Conservation (phyloP, 2,329 filamentous ascomycete genomes). For the Exophiala aquamarina region DNA sequence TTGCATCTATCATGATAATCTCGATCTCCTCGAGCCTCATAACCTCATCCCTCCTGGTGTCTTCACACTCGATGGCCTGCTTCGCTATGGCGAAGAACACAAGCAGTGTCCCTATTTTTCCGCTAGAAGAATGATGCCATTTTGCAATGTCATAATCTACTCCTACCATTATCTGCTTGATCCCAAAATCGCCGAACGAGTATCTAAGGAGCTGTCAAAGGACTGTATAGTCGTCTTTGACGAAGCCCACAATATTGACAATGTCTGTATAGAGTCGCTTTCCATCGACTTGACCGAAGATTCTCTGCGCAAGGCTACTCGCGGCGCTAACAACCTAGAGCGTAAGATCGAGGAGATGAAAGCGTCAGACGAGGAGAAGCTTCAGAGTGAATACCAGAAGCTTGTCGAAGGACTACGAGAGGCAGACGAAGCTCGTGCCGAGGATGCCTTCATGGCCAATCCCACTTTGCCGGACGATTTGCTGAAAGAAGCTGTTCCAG, state of each 20-base stretch:
- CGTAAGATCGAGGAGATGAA: constrained; percentile 92
- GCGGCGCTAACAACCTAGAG: constrained; percentile 88
- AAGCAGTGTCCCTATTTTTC: constrained; percentile 99
- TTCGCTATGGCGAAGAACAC: constrained; percentile 87
- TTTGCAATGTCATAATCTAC: constrained; percentile 99
- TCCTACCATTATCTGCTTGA: constrained; percentile 98
- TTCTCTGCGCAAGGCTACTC: constrained; percentile 83
- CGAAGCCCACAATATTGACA: constrained; percentile 98
- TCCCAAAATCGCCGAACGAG: constrained; percentile 93
- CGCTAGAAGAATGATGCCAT: constrained; percentile 96
- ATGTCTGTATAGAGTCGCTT: constrained; percentile 95
- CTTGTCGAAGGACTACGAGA: constrained; percentile 87
- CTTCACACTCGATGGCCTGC: constrained; percentile 87
- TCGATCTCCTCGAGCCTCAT: constrained; percentile 90
- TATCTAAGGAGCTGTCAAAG: constrained; percentile 93
- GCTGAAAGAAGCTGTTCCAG: constrained; percentile 91
- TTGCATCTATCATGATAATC: constrained; percentile 95
- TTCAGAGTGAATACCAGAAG: constrained; percentile 94
- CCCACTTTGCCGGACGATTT: constrained; percentile 91
- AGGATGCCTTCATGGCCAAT: constrained; percentile 97
- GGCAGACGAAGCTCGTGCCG: constrained; percentile 83
- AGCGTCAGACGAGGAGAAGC: constrained; percentile 87
- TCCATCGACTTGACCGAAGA: constrained; percentile 98
- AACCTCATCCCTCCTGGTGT: constrained; percentile 93
- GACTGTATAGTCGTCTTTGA: constrained; percentile 99